phyloP scores from a whole-genome alignment of 768 basidiomycete genomes.

The Pisolithus marmoratus region DNA sequence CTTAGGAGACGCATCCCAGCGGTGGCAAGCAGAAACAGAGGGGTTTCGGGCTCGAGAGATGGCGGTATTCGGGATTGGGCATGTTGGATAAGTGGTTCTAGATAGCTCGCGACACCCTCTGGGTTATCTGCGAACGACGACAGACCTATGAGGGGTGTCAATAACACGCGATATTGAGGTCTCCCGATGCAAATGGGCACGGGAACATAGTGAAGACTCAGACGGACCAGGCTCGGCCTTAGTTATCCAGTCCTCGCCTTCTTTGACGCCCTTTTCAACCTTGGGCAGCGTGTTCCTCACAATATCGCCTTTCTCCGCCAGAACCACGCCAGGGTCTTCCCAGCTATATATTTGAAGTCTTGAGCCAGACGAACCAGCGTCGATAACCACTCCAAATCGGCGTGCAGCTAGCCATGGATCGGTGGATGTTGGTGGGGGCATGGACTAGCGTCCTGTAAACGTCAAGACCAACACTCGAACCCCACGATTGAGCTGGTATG shows the following conservation, averaged over 20 bases:
- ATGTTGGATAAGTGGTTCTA: slow-evolving; percentile 78
- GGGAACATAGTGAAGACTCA: background rate
- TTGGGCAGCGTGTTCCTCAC: slow-evolving; percentile 61
- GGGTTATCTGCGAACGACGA: slow-evolving; percentile 75
- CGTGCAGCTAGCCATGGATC: slow-evolving; percentile 76
- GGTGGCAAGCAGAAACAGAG: slow-evolving; percentile 91
- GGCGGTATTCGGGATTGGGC: slow-evolving; percentile 82
- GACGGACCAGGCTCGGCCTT: slow-evolving; percentile 91
- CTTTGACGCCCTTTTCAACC: slow-evolving; percentile 86
- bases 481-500: background rate
- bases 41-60: slow-evolving; percentile 76
- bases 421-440: slow-evolving; percentile 70
- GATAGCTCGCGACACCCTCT: slow-evolving; percentile 64
- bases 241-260: slow-evolving; percentile 78
- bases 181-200: background rate
- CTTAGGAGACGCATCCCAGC: slow-evolving; percentile 94
- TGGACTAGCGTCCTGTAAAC: slow-evolving; percentile 25
- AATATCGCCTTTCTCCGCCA: slow-evolving; percentile 44
- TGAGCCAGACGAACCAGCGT: slow-evolving; percentile 97
- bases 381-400: slow-evolving; percentile 91
- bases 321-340: slow-evolving; percentile 69
- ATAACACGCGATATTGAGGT: background rate
- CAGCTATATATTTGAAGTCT: slow-evolving; percentile 96
- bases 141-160: slow-evolving; percentile 54
- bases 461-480: background rate